Percentiles rank a stretch among this genome's conserved stretches.
phyloP scores from a whole-genome alignment of 106 monocot species.

The Acorus gramineus region DNA sequence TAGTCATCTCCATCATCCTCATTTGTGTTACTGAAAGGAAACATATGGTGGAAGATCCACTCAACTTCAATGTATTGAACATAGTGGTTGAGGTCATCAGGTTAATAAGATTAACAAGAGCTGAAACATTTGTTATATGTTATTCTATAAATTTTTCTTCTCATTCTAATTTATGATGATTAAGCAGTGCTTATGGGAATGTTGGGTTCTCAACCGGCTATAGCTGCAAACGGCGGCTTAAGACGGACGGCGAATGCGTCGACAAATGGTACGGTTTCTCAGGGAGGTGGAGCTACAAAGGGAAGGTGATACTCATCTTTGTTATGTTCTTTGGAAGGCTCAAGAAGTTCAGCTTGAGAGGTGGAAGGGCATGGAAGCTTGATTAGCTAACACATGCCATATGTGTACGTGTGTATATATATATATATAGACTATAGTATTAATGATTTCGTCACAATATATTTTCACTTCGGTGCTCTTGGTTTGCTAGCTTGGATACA shows the following conservation, averaged over 20 bases:
- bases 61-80: slow-evolving; percentile 40
- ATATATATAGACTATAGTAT: too few relatives aligned
- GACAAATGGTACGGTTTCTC: slow-evolving; percentile 31
- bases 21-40: slow-evolving; percentile 37
- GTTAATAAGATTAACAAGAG: background rate
- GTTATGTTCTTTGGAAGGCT: slow-evolving; percentile 50
- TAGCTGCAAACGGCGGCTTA: slow-evolving; percentile 7
- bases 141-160: too few relatives aligned
- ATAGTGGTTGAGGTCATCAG: slow-evolving; percentile 40
- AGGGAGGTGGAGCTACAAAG: slow-evolving; percentile 35
- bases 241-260: slow-evolving; percentile 10
- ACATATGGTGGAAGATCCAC: slow-evolving; percentile 24
- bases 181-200: slow-evolving; percentile 44
- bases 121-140: too few relatives aligned
- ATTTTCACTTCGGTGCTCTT: too few relatives aligned
- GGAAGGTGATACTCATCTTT: slow-evolving; percentile 27
- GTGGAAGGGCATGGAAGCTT: slow-evolving; percentile 34
- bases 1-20: slow-evolving; percentile 25
- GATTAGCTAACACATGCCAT: too few relatives aligned
- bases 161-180: too few relatives aligned
- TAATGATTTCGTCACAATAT: too few relatives aligned
- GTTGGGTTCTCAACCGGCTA: slow-evolving; percentile 42
- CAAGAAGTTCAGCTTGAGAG: slow-evolving; percentile 22
- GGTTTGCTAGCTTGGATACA: too few relatives aligned
- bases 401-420: too few relatives aligned